A percentile compares a stretch with the other conserved stretches of the same genome.
These are phyloP conservation scores for Eucalyptus coolabah DNA, from an alignment of 345 rosid genomes.

Conservation along the genomic window DNA sequence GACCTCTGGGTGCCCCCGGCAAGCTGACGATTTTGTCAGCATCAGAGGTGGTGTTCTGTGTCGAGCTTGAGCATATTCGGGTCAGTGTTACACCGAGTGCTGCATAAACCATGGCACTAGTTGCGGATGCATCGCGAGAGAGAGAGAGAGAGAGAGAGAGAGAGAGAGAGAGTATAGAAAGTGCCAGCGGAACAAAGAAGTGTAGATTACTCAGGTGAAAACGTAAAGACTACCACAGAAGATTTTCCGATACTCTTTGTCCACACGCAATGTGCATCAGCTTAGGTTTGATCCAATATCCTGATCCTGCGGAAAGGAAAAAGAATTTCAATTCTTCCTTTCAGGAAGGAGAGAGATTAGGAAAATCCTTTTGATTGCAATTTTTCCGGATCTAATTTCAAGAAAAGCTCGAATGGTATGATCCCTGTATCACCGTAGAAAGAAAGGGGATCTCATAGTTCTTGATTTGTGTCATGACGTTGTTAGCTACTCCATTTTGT, in stretches of 20 bases:
- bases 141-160: neutral
- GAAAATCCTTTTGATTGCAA: neutral
- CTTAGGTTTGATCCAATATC: neutral
- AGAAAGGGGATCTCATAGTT: neutral
- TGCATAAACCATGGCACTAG: neutral
- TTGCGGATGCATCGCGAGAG: neutral
- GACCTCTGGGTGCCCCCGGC: conserved; percentile 24
- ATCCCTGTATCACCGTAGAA: fast-evolving
- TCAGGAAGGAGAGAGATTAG: neutral
- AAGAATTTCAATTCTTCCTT: neutral
- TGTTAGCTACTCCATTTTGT: neutral
- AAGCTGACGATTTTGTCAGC: conserved; percentile 5
- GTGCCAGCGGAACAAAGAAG: neutral
- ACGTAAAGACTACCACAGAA: neutral
- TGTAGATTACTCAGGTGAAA: neutral
- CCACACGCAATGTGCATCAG: neutral
- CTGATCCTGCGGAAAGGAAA: neutral
- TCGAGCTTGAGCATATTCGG: neutral
- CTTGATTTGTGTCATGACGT: fast-evolving
- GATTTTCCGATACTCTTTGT: neutral
- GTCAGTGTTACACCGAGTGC: neutral
- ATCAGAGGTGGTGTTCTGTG: neutral
- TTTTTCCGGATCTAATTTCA: too few species aligned
- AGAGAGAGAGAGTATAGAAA: neutral
- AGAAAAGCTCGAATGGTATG: too few species aligned